Conservation (phyloP, 2,329 filamentous ascomycete genomes). For the Ceratocystis alfenasii region DNA sequence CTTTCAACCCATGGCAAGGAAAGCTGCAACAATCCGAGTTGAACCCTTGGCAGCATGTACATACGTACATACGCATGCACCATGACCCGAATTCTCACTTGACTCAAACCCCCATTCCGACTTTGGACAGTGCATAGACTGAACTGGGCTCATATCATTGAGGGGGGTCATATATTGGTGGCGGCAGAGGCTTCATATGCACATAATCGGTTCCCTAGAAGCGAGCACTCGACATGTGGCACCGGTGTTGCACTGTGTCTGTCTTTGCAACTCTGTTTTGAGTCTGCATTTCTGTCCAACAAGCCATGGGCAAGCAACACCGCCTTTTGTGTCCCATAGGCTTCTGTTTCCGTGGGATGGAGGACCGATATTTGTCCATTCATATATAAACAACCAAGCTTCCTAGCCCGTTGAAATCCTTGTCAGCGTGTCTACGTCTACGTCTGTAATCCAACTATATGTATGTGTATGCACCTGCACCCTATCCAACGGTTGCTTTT, state of each 20-base stretch:
- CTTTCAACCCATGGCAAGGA: neutral
- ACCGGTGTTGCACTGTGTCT: slow-evolving; percentile 1
- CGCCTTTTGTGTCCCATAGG: slow-evolving; percentile 5
- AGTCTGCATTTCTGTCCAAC: neutral
- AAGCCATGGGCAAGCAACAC: neutral
- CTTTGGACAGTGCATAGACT: neutral
- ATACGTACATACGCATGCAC: neutral
- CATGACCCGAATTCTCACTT: neutral
- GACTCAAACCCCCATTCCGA: neutral
- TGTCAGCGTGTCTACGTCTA: neutral
- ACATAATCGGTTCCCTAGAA: slow-evolving; percentile 4
- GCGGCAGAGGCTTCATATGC: neutral
- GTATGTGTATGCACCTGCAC: slow-evolving; percentile 1
- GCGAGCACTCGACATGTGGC: neutral
- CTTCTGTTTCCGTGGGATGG: neutral
- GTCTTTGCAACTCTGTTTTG: slow-evolving; percentile 8
- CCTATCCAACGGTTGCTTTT: neutral
- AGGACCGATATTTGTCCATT: neutral
- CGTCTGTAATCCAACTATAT: neutral
- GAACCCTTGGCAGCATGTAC: neutral
- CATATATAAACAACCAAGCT: neutral
- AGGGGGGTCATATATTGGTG: neutral
- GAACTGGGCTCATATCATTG: neutral
- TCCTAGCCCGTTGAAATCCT: neutral
- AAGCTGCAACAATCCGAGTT: neutral